Percentiles rank a stretch among this genome's conserved stretches.
These are phyloP conservation scores for Vigna trinervia DNA, from an alignment of 306 rosid species.

Conservation along the genomic window DNA sequence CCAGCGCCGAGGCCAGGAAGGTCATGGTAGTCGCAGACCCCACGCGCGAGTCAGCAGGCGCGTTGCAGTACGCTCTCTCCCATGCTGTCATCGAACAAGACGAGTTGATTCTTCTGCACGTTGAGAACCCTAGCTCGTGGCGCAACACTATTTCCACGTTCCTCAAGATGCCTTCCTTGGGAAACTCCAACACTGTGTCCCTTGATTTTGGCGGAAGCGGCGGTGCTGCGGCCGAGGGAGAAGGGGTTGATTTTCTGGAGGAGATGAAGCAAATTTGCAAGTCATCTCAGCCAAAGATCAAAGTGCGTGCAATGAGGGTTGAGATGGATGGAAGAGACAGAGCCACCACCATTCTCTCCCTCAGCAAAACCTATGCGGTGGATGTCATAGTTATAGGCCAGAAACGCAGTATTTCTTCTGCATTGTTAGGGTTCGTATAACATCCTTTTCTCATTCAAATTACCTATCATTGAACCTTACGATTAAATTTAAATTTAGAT, in stretches of 20 bases:
- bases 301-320: conserved; percentile 48
- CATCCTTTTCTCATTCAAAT: background rate
- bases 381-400: conserved; percentile 76
- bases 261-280: conserved; percentile 69
- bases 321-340: conserved; percentile 64
- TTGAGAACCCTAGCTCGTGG: conserved; percentile 64
- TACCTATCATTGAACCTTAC: too few species aligned
- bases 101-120: conserved; percentile 75
- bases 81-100: conserved; percentile 68
- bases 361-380: conserved; percentile 47
- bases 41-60: conserved; percentile 72
- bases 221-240: conserved; percentile 37
- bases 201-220: conserved; percentile 47
- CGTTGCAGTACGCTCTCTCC: conserved; percentile 71
- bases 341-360: conserved; percentile 58
- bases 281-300: conserved; percentile 56
- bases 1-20: conserved; percentile 46
- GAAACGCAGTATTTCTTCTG: conserved; percentile 65
- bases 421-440: conserved; percentile 62
- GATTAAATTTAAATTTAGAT: too few species aligned
- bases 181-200: conserved; percentile 34
- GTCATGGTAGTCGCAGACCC: conserved; percentile 84
- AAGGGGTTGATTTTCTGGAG: conserved; percentile 60
- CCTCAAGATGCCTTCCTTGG: conserved; percentile 59
- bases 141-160: conserved; percentile 54